Base-by-base conservation (phyloP, 495 filamentous ascomycete species). In the Podospora conica region DNA sequence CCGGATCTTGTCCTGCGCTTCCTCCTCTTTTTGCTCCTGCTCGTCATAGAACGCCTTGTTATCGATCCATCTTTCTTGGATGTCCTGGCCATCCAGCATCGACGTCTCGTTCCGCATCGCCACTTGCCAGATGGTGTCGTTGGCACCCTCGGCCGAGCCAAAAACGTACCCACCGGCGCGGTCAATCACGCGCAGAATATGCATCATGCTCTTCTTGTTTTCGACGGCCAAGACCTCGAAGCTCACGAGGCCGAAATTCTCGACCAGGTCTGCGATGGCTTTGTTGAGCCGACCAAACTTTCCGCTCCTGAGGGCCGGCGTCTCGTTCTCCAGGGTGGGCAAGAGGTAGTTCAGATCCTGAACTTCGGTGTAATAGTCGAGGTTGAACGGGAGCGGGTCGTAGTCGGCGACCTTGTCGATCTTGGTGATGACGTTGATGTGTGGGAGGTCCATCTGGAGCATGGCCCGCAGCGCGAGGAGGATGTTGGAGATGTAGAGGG, bases 281-380 rank as follows among this genome's bases (percentile, higher is more conserved):
- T 87, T 82, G 76, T 98, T 97, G 8, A 98, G 79, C 8, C 87
- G 84, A 40, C 86, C 83, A 71, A 93, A 98, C 72, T 96, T 97
- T 10, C 80, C 78, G 67, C 86, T 84, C 6, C 84, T 82, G 82
- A 85, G 66, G 70, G 82, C 72, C n/a, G 79, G 73, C 22, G 77
- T 65, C 81, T 88, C 69, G 23, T 82, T 81, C 66, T 89, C 85
- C 12, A 98, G 86, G 58, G 88, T 81, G 0, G 94, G 92, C 9
- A 95, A 82, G 20, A 98, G 85, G 68, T 96, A 91, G 3, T 82
- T 82, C 6, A 98, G 86, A 65, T 96, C 92, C 77, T 98, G 92
- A n/a, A 97, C 93, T 73, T 98, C 95, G 61, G 95, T 97, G 78
- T 98, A 98, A 75, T 87, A 98, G 68, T 97, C 92, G 40, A 98